Evolutionary conservation across 441 rosid species (phyloP).

Genomic region (Erodium trifolium): DNA sequence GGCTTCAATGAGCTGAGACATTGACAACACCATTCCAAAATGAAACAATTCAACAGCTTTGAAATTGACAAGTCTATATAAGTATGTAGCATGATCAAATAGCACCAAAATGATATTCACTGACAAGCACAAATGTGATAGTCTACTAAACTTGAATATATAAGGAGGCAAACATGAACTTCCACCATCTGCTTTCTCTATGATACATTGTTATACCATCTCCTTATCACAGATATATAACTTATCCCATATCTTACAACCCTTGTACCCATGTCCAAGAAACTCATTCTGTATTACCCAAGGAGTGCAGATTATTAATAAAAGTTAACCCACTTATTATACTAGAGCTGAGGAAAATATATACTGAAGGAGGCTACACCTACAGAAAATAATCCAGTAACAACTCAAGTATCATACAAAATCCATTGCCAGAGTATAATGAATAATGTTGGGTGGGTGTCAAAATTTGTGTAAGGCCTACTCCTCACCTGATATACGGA

Average conservation of each 20-base stretch:
- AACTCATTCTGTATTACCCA: too few relatives aligned
- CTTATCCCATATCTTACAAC: too few relatives aligned
- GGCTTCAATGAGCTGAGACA: conserved; percentile 64
- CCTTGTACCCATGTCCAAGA: too few relatives aligned
- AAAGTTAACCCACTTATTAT: too few relatives aligned
- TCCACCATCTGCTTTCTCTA: too few relatives aligned
- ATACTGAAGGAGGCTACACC: too few relatives aligned
- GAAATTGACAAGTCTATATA: background rate
- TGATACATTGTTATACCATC: too few relatives aligned
- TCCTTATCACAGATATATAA: too few relatives aligned
- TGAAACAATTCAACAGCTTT: background rate
- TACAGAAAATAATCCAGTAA: too few relatives aligned
- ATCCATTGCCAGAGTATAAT: too few relatives aligned
- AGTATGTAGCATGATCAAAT: background rate
- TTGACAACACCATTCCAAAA: background rate
- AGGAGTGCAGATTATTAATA: too few relatives aligned
- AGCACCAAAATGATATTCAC: background rate
- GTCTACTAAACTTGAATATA: background rate
- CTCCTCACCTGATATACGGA: conserved; percentile 70
- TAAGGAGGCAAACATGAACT: background rate
- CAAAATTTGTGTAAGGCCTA: background rate
- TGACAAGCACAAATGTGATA: background rate
- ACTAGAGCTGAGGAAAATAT: too few relatives aligned
- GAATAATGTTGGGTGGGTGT: background rate
- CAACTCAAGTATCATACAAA: background rate